Evolutionary conservation across 2,329 filamentous ascomycete genomes (phyloP).

Genomic region (Epichloe brachyelytri): DNA sequence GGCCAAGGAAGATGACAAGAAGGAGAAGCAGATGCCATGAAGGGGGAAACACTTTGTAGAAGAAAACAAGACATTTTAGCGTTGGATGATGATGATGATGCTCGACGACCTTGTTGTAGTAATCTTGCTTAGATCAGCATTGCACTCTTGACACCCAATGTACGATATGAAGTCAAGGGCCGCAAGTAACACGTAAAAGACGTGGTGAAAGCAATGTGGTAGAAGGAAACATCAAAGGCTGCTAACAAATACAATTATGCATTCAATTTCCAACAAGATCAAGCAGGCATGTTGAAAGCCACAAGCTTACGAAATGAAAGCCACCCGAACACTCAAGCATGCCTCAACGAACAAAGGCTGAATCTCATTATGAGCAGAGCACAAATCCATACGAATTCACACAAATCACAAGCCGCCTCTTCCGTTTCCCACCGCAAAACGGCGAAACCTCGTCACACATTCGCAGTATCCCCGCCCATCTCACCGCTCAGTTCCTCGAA

Average conservation of each 20-base stretch:
- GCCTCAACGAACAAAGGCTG: neutral
- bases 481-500: constrained; percentile 45
- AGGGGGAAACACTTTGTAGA: neutral
- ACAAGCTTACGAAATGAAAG: neutral
- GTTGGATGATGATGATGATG: neutral
- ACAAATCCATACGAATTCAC: too few species aligned
- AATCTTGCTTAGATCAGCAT: neutral
- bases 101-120: neutral
- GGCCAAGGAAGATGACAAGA: neutral
- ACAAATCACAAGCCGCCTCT: neutral
- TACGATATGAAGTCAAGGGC: too few species aligned
- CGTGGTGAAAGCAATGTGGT: too few species aligned
- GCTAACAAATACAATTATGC: too few species aligned
- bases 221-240: too few species aligned
- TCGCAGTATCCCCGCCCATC: constrained; percentile 46
- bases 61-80: neutral
- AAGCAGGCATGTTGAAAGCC: constrained; percentile 1
- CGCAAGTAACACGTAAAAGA: too few species aligned
- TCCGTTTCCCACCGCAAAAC: neutral
- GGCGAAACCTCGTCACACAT: neutral
- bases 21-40: neutral
- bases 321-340: neutral
- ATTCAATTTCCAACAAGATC: neutral
- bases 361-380: neutral
- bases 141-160: too few species aligned